Base-by-base conservation (phyloP, 176 grass and related monocot species). In the Avena insularis region DNA sequence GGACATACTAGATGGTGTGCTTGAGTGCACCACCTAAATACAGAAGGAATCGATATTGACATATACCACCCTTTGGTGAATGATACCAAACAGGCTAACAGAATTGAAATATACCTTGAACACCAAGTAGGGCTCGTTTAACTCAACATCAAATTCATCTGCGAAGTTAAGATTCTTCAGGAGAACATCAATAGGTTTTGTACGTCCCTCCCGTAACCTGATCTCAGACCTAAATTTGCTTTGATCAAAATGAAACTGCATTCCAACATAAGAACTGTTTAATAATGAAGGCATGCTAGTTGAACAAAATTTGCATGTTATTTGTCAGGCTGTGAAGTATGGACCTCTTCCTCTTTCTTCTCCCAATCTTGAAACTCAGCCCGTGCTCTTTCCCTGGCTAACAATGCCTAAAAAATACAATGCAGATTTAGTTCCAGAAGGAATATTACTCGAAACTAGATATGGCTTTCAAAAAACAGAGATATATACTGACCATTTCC, bases 341-440 rank as follows among this genome's bases (percentile, higher is more conserved):
- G 19, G 62, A 96, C 97, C 90, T 99, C 97, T 96, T 99, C 97
- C 75, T 99, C 97, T 90, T 99, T 99, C 94, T 99, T 99, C 73
- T 99, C 97, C 97, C 94, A 99, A 70, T 99, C 94, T 87, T 96
- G 94, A 89, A 96, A 99, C 83, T 99, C 97, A 5, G 94, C 97
- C 11, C 92, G 87, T 57, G 97, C 94, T 87, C 97, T 89, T 86
- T 96, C 97, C 83, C 97, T 96, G 46, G 94, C 94, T 87, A 98
- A 60, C 76, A 98, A 74, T 81, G 83, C 83, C 97, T 98, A 82
- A 50, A 86, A 76, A 80, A 92, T 86, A 85, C 23, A 80, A 83
- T 49, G 55, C 19, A 78, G 13, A 12, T 83, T 90, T 80, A 86
- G 15, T 80, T 56, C 45, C 49, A 82, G 47, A 80, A 75, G 29